Percentiles rank a stretch among this genome's conserved stretches.
These are phyloP conservation scores for Rugonectria rugulosa DNA, from an alignment of 2,329 filamentous ascomycete genomes.

Conservation along the genomic window DNA sequence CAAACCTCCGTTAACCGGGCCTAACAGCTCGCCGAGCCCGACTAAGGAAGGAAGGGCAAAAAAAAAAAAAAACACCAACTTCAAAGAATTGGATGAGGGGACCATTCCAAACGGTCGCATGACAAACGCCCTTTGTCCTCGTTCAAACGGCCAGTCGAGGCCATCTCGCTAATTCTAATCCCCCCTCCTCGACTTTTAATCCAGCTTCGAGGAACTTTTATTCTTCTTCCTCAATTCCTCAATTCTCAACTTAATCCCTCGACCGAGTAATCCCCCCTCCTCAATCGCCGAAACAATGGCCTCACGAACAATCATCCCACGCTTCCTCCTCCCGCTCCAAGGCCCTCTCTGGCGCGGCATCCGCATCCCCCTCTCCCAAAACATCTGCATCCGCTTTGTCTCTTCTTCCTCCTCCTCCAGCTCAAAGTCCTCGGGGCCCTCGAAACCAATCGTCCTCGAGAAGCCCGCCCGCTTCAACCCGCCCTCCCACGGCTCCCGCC, in stretches of 20 bases:
- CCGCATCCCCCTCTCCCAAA: slow-evolving; percentile 45
- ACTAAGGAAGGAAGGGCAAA: background rate
- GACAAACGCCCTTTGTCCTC: background rate
- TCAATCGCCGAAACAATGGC: slow-evolving; percentile 53
- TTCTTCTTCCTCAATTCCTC: background rate
- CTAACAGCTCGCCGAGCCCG: background rate
- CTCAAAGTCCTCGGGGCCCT: slow-evolving; percentile 29
- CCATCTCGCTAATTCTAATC: background rate
- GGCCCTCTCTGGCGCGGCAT: slow-evolving; percentile 62
- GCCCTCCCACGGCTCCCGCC: slow-evolving; percentile 82
- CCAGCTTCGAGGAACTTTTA: background rate
- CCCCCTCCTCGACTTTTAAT: no score
- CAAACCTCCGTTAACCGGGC: slow-evolving; percentile 10
- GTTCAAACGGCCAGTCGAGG: background rate
- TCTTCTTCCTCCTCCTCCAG: slow-evolving; percentile 32
- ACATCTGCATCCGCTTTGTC: slow-evolving; percentile 46
- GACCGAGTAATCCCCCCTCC: slow-evolving; percentile 18
- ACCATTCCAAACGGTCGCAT: background rate
- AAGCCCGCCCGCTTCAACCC: slow-evolving; percentile 91
- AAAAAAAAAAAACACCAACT: slow-evolving; percentile 7
- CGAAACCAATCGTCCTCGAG: slow-evolving; percentile 76
- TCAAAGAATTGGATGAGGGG: background rate
- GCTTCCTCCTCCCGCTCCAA: slow-evolving; percentile 72
- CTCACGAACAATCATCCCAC: slow-evolving; percentile 64
- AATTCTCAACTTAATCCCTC: background rate